Evolutionary conservation across 2,329 filamentous ascomycete species (phyloP).

Genomic region (Ascocoryne sarcoides): DNA sequence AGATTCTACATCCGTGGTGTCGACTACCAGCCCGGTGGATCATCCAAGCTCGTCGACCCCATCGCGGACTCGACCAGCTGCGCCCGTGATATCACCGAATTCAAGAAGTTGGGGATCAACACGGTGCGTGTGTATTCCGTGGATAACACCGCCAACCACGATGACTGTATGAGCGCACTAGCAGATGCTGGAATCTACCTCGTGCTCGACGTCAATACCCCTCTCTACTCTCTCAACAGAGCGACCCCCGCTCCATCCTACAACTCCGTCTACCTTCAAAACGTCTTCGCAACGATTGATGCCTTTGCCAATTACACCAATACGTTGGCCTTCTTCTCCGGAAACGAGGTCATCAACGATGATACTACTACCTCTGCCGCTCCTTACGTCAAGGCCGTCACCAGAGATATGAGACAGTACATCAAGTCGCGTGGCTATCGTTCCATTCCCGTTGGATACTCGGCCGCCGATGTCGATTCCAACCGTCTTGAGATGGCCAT

Average conservation of each 20-base stretch:
- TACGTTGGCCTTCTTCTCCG: conserved; percentile 55
- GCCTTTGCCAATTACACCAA: conserved; percentile 59
- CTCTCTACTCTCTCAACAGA: conserved; percentile 60
- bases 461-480: conserved; percentile 56
- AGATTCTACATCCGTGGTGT: conserved; percentile 51
- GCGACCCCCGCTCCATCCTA: conserved; percentile 51
- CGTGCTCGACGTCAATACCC: conserved; percentile 62
- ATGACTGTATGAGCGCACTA: conserved; percentile 58
- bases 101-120: conserved; percentile 62
- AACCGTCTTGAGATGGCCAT: conserved; percentile 61
- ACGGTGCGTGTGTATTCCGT: conserved; percentile 66
- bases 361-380: conserved; percentile 40
- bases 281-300: conserved; percentile 62
- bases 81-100: conserved; percentile 56
- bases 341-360: conserved; percentile 51
- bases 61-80: conserved; percentile 51
- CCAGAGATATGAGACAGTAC: conserved; percentile 47
- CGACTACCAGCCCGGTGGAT: conserved; percentile 50
- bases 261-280: conserved; percentile 63
- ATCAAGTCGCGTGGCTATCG: conserved; percentile 40
- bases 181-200: conserved; percentile 66
- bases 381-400: conserved; percentile 50
- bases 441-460: conserved; percentile 48
- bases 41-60: conserved; percentile 43
- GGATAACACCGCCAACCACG: conserved; percentile 60